phyloP scores from a whole-genome alignment of 2,329 filamentous ascomycete genomes.

The Oidium heveae region DNA sequence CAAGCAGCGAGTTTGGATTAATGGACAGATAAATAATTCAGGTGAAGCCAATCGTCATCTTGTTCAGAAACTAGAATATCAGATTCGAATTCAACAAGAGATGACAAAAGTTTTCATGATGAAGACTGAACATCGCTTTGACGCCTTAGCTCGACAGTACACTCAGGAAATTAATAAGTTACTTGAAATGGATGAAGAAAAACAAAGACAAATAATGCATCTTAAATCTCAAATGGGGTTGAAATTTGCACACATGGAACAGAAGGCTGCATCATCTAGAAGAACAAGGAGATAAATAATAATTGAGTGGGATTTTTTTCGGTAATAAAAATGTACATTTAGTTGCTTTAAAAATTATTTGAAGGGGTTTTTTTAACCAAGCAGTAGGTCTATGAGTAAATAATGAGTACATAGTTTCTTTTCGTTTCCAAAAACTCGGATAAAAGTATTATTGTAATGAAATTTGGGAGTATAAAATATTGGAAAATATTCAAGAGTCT shows the following conservation, averaged over 20 bases:
- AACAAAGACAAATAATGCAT: neutral
- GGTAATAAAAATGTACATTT: neutral
- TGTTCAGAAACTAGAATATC: neutral
- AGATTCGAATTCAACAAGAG: slow-evolving; percentile 1
- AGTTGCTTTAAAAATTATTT: no score
- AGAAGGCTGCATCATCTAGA: neutral
- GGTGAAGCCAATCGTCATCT: neutral
- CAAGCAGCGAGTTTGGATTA: neutral
- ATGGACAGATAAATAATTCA: neutral
- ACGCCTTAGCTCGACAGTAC: neutral
- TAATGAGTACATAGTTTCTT: no score
- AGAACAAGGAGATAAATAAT: neutral
- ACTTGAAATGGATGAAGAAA: neutral
- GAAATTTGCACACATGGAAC: neutral
- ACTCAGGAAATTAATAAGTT: neutral
- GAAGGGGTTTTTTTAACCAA: no score
- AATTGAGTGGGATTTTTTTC: neutral
- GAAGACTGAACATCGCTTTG: neutral
- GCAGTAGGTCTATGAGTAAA: no score
- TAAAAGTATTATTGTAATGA: no score
- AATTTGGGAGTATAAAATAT: no score
- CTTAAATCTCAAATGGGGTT: neutral
- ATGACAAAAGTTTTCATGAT: neutral
- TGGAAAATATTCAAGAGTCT: no score
- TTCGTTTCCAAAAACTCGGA: no score